phyloP scores from a whole-genome alignment of 2,329 filamentous ascomycete species.

The Westerdykella ornata region DNA sequence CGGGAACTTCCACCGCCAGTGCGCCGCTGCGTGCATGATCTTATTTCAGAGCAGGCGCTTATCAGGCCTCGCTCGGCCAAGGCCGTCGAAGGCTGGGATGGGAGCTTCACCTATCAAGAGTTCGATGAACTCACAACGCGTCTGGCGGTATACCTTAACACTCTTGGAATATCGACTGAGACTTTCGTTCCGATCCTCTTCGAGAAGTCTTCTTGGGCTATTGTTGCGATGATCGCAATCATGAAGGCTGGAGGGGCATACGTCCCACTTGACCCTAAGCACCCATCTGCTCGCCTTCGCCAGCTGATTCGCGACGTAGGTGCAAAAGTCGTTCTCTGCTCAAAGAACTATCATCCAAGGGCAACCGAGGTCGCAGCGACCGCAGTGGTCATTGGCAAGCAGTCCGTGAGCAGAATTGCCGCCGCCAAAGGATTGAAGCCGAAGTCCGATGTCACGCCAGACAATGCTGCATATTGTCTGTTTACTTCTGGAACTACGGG shows the following conservation, averaged over 20 bases:
- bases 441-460: slow-evolving; percentile 33
- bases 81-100: slow-evolving; percentile 28
- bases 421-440: slow-evolving; percentile 33
- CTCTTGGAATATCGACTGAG: slow-evolving; percentile 22
- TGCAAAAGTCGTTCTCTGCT: slow-evolving; percentile 26
- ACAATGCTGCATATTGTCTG: slow-evolving; percentile 54
- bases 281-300: slow-evolving; percentile 32
- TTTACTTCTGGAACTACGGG: slow-evolving; percentile 44
- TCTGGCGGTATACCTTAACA: slow-evolving; percentile 21
- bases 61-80: slow-evolving; percentile 24
- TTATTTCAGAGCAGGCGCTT: slow-evolving; percentile 26
- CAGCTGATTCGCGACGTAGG: slow-evolving; percentile 30
- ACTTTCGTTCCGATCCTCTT: slow-evolving; percentile 31
- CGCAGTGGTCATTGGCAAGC: slow-evolving; percentile 31
- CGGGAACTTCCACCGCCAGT: slow-evolving; percentile 19
- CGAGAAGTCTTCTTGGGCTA: slow-evolving; percentile 30
- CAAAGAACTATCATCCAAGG: slow-evolving; percentile 14
- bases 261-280: slow-evolving; percentile 35
- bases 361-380: slow-evolving; percentile 19
- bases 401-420: slow-evolving; percentile 36
- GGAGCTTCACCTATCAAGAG: slow-evolving; percentile 28
- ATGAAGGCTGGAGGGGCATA: slow-evolving; percentile 37
- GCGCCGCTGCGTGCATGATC: slow-evolving; percentile 24
- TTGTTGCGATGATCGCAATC: slow-evolving; percentile 32
- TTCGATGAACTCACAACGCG: slow-evolving; percentile 27